Evolutionary conservation across 2,329 filamentous ascomycete species (phyloP), one percentile per base, ranked within the genome.

Genomic region (Colletotrichum musae): DNA sequence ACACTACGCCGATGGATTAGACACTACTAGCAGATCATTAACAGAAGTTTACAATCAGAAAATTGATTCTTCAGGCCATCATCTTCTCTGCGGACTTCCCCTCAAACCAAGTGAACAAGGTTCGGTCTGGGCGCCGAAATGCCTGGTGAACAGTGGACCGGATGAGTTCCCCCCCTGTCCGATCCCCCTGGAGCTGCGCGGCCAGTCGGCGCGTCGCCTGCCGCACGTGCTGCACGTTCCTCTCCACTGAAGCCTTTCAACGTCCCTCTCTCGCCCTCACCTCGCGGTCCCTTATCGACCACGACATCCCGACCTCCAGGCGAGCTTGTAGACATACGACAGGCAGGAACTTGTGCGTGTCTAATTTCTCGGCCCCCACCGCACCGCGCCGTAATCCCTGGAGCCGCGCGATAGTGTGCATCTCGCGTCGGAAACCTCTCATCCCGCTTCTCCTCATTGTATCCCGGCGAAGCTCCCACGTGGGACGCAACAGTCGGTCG

Each of bases 131-230:
- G 64, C 58, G 58, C 64, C 43, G 43, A 61, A 62, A 57, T 52
- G 24, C 26, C n/a, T 36, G 7, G 24, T 21, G n/a, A 21, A 24
- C 32, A 26, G 58, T 58, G 65, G 52, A 53, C 36, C 50, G 26
- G 32, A 36, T 10, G 32, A 36, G 32, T 36, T 36, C 16, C 45
- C 32, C 15, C 67, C 67, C 62, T 70, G 47, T 63, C 21, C 18
- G 13, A 58, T 10, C 15, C 57, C 47, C 63, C 58, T 63, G 64
- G 32, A 63, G 56, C 24, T 28, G 51, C 65, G 18, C 60, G 43
- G 47, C 70, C 70, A 71, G 61, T 71, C 70, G 67, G 70, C 24
- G 58, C 47, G 45, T 69, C 63, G 24, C 65, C 69, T 65, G 39
- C 51, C 15, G 58, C 61, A 71, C 70, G 70, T 71, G 70, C 56